Evolutionary conservation across 2,329 filamentous ascomycete species (phyloP), one percentile per base, ranked within the genome.

Genomic region (Dothistroma septosporum): DNA sequence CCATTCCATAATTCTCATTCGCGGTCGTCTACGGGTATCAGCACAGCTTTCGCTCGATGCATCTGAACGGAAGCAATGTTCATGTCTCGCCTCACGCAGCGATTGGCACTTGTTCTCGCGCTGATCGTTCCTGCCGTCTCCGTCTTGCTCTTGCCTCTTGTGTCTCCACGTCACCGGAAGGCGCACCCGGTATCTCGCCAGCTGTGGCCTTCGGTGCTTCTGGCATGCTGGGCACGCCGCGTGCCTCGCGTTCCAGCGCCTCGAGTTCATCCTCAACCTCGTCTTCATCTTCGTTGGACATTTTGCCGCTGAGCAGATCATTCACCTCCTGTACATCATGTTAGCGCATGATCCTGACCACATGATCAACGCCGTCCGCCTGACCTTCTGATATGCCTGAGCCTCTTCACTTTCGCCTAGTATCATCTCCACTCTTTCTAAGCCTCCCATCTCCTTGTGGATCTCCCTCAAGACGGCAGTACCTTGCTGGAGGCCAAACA

Each of bases 191-290:
- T 59, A 75, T 58, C 22, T 70, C 64, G 16, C 59, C 65, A 32
- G 67, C 58, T 24, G 68, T 63, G 22, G 69, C 44, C 57, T 57
- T 58, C 21, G 79, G 78, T 35, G 76, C 74, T 60, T 76, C 71
- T n/a, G 78, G 77, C 37, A 80, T 65, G 22, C 54, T 64, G 4
- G 66, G 62, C 37, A 69, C 64, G 8, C 61, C 62, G 55, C 68
- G 66, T 22, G 71, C 69, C 71, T 92, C 86, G 46, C 80, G 81
- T 75, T 92, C 89, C 66, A 99, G 81, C 0, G 87, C 88, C 58
- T 90, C 91, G 56, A 99, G 80, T 78, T 99, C 94, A 72, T 97
- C 92, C 74, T 99, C 94, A 35, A 99, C 94, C 72, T 97, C 94
- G 72, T 97, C 93, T 76, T 99, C 94, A 76, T 99, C 94, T 70